Base-by-base conservation (phyloP, 164 flowering plant species). In the Chimonanthus praecox region DNA sequence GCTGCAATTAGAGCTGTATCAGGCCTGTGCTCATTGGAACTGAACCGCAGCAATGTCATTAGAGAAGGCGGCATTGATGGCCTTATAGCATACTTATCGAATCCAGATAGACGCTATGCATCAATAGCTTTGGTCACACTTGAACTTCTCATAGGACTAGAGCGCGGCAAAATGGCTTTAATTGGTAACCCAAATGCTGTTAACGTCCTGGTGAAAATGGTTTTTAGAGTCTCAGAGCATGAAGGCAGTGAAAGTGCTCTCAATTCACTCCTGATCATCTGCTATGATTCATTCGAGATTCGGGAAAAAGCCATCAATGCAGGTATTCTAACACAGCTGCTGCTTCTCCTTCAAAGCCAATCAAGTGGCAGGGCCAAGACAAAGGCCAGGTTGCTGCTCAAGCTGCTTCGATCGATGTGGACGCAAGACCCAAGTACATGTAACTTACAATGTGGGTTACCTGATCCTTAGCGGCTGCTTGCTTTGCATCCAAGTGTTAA, bases 261-360 rank as follows among this genome's bases (percentile, higher is more conserved):
- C 0, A 80, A 76, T 44, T 80, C 81, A 7, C 79, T 91, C 0
- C 73, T 85, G 71, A 73, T 71, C 0, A 15, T 89, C 8, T 91
- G 92, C 71, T 7, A 16, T 15, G 87, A 79, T 7, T 84, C 85
- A 0, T 18, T 68, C 8, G 16, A 45, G 68, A 83, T 78, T 18
- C 68, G 88, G 44, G 88, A 87, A 64, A 85, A 77, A 43, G 94
- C 88, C 0, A 82, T 91, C 58, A 47, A 61, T 44, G 83, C 71
- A 4, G 94, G 97, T n/a, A 81, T 86, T 20, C 71, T 91, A 80
- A 84, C 84, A 7, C 92, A 89, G 82, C 72, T 89, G 76, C 75
- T 91, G 68, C 72, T 91, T 66, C 86, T 91, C 2, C 76, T 91
- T 10, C 94, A 89, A 79, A 89, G 92, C 80, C 91, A 89, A 79